A percentile compares a stretch with the other conserved stretches of the same genome.
phyloP scores from a whole-genome alignment of 495 filamentous ascomycete species.

The Bathelium albidoporum region DNA sequence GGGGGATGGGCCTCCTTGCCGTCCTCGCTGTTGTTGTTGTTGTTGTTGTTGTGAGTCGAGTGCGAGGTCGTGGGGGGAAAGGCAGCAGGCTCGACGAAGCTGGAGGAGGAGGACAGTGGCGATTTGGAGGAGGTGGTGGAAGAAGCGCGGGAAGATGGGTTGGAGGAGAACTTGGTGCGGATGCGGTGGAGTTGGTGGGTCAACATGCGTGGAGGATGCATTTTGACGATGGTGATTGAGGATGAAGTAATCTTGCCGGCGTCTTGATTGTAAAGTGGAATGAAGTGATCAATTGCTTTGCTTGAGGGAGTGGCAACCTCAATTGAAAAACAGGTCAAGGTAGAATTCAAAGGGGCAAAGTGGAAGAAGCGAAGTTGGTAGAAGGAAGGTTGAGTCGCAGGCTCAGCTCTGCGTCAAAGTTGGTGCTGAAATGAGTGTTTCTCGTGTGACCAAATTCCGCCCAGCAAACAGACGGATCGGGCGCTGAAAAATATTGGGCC shows the following conservation, averaged over 20 bases:
- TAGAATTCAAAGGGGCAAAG: no score
- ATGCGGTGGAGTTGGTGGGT: background rate
- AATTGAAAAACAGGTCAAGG: background rate
- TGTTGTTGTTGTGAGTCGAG: no score
- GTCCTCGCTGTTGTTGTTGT: no score
- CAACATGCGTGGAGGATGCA: conserved; percentile 1
- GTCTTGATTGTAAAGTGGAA: background rate
- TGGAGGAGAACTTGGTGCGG: background rate
- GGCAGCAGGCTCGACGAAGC: background rate
- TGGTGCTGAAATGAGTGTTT: background rate
- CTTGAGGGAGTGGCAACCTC: background rate
- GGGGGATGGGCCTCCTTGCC: no score
- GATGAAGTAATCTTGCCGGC: background rate
- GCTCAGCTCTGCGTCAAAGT: conserved; percentile 2
- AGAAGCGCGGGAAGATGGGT: background rate
- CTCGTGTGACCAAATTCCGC: background rate
- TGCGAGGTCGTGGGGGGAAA: background rate
- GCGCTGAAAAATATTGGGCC: background rate
- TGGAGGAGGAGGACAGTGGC: background rate
- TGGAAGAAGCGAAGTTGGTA: background rate
- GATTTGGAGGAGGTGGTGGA: conserved; percentile 1
- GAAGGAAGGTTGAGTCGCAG: background rate
- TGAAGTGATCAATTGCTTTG: background rate
- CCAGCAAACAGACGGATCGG: background rate
- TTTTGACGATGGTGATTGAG: background rate